Evolutionary conservation across 495 filamentous ascomycete species (phyloP).

Genomic region (Trypethelium eluteriae): DNA sequence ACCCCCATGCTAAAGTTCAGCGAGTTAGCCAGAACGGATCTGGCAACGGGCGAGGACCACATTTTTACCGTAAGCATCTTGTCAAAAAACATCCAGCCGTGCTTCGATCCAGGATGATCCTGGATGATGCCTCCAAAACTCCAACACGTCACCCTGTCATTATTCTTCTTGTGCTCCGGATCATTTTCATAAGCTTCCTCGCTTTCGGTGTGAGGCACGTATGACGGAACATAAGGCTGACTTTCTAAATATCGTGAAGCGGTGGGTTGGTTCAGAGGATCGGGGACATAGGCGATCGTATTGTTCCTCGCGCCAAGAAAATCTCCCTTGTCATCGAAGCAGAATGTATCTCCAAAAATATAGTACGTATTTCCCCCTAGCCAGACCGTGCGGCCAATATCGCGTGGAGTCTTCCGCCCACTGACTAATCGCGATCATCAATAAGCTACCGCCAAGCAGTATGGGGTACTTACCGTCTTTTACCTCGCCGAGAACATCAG

Average conservation of each 20-base stretch:
- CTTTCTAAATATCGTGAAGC: conserved; percentile 9
- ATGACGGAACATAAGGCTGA: conserved; percentile 2
- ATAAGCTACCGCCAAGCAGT: background rate
- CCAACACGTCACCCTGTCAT: conserved; percentile 7
- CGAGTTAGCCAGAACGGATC: background rate
- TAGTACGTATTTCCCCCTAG: conserved; percentile 19
- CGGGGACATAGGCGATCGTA: conserved; percentile 14
- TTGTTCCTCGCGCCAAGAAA: conserved; percentile 20
- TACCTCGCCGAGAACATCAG: background rate
- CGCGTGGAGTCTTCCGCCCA: conserved; percentile 13
- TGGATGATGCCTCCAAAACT: conserved; percentile 6
- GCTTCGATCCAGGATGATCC: conserved; percentile 1
- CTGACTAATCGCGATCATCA: background rate
- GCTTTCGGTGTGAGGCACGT: conserved; percentile 1
- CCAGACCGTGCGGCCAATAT: conserved; percentile 15
- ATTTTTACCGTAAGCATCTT: conserved; percentile 10
- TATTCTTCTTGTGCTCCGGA: background rate
- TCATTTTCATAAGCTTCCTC: conserved; percentile 4
- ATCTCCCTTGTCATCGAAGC: conserved; percentile 14
- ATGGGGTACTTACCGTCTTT: background rate
- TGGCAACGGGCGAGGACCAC: background rate
- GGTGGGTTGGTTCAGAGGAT: background rate
- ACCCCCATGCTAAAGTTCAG: background rate
- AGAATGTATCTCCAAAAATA: conserved; percentile 20
- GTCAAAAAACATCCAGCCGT: conserved; percentile 6